Conservation (phyloP, 2,329 filamentous ascomycete genomes). For the Aspergillus quadricinctus region DNA sequence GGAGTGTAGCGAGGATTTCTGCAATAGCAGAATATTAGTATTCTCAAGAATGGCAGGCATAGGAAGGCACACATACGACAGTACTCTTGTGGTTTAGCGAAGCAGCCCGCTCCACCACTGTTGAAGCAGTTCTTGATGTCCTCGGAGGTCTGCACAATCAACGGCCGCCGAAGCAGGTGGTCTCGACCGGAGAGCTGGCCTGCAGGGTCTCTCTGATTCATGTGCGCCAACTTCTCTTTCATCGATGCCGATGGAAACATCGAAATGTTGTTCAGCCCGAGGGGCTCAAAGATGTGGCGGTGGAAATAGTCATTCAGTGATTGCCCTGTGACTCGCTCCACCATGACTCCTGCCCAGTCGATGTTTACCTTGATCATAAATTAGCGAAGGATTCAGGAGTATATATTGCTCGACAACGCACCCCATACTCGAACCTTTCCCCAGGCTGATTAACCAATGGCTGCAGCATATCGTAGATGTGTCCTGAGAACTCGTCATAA, state of each 20-base stretch:
- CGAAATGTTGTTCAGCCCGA: constrained; percentile 48
- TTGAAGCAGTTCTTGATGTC: constrained; percentile 49
- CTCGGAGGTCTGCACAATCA: constrained; percentile 42
- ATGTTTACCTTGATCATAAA: constrained; percentile 39
- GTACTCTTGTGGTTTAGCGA: constrained; percentile 58
- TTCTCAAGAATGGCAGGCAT: neutral
- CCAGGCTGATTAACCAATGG: constrained; percentile 63
- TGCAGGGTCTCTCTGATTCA: constrained; percentile 51
- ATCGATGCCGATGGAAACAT: constrained; percentile 56
- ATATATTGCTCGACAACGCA: constrained; percentile 17
- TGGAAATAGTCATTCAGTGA: constrained; percentile 49
- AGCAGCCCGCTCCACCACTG: constrained; percentile 60
- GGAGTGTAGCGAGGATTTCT: constrained; percentile 58
- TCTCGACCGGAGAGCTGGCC: constrained; percentile 43
- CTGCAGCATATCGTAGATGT: constrained; percentile 48
- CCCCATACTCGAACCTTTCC: constrained; percentile 57
- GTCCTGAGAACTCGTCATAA: constrained; percentile 55
- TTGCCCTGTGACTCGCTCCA: constrained; percentile 45
- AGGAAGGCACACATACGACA: constrained; percentile 41
- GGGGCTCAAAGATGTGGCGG: constrained; percentile 45
- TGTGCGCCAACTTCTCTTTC: constrained; percentile 52
- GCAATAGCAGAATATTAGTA: neutral
- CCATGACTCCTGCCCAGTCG: constrained; percentile 52
- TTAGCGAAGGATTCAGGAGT: constrained; percentile 14
- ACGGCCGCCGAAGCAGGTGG: constrained; percentile 48